A percentile compares a stretch with the other conserved stretches of the same genome.
Conservation (phyloP, 768 basidiomycete species). For the Termitomyces sp. region DNA sequence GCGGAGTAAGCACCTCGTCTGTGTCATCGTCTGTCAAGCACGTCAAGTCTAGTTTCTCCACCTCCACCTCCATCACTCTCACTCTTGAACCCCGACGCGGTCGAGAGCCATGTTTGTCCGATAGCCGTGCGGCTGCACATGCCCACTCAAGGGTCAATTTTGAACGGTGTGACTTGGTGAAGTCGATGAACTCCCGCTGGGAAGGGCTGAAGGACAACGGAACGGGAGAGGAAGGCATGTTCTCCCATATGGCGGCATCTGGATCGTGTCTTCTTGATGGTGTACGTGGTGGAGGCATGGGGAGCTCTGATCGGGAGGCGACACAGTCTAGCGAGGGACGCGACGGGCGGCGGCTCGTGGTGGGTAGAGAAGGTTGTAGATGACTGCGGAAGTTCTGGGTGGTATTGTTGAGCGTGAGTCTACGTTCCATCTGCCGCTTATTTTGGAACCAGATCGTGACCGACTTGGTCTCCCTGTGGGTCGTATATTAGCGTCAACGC, state of each 20-base stretch:
- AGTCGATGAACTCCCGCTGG: constrained; percentile 43
- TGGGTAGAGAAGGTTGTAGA: constrained; percentile 20
- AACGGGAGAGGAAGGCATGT: constrained; percentile 64
- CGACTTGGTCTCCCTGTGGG: constrained; percentile 57
- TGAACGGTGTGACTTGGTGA: constrained; percentile 42
- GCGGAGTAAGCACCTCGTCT: constrained; percentile 63
- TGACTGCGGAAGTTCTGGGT: constrained; percentile 20
- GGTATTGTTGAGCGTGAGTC: constrained; percentile 42
- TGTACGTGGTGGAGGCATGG: constrained; percentile 35
- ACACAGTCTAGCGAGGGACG: constrained; percentile 57
- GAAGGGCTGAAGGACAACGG: constrained; percentile 51
- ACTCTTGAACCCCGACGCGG: constrained; percentile 4
- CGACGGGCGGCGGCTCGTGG: constrained; percentile 25
- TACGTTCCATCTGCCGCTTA: constrained; percentile 68
- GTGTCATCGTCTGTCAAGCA: constrained; percentile 62
- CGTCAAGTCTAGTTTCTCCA: constrained; percentile 37
- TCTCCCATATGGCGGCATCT: constrained; percentile 43
- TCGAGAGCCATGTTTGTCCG: constrained; percentile 35
- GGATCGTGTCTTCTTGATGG: constrained; percentile 35
- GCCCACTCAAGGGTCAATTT: constrained; percentile 70
- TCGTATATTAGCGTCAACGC: constrained; percentile 8
- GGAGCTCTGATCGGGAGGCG: constrained; percentile 52
- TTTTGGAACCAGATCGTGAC: constrained; percentile 87
- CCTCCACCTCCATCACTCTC: constrained; percentile 17
- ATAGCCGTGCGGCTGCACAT: constrained; percentile 56